Conservation (phyloP, 2,329 filamentous ascomycete genomes). For the Ophiostoma ulmi region DNA sequence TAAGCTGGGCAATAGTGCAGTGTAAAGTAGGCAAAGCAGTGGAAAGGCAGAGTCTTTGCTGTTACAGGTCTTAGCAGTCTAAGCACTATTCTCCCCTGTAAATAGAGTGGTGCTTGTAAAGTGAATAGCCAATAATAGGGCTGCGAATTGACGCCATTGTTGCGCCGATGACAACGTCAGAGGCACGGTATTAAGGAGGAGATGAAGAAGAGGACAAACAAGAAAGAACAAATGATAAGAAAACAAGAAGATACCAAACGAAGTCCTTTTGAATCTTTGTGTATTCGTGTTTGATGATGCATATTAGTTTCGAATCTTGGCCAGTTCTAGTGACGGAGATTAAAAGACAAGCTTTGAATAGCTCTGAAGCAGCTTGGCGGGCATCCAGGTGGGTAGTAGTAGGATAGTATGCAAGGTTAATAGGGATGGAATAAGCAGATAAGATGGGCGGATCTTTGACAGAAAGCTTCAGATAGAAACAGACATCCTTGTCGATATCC, state of each 20-base stretch:
- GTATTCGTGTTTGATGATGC: too few species aligned
- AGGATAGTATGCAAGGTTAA: background rate
- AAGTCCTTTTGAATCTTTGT: too few species aligned
- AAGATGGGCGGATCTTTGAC: background rate
- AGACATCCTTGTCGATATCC: background rate
- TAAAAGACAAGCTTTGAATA: background rate
- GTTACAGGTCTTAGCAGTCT: too few species aligned
- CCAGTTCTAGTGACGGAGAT: background rate
- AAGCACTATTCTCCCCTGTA: background rate
- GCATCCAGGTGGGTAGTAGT: background rate
- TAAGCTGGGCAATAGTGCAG: background rate
- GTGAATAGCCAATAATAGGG: background rate
- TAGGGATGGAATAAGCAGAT: background rate
- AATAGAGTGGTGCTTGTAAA: background rate
- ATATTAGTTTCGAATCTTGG: background rate
- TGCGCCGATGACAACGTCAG: constrained; percentile 3
- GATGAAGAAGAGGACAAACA: background rate
- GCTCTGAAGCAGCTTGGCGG: constrained; percentile 1
- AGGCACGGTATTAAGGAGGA: background rate
- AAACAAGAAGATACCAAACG: too few species aligned
- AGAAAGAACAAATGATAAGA: background rate
- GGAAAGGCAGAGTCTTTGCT: background rate
- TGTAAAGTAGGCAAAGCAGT: background rate
- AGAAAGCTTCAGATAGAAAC: background rate
- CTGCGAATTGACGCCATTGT: constrained; percentile 13